These are phyloP conservation scores for Wickerhamomyces alni DNA, from an alignment of 805 yeast genomes.

Conservation along the genomic window DNA sequence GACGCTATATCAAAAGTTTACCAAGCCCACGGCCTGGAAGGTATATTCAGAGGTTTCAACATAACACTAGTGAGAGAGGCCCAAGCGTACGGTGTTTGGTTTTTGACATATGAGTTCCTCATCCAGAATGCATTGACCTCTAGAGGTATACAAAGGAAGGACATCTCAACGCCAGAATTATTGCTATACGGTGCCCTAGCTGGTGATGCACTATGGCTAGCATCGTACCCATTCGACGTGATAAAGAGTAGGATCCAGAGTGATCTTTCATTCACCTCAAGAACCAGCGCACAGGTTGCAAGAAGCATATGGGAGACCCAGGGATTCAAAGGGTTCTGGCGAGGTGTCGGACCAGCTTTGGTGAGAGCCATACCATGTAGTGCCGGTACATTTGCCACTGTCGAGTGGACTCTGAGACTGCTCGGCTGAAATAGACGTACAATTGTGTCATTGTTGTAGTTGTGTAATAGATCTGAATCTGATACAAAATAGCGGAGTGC, in stretches of 20 bases:
- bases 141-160: slow-evolving; percentile 41
- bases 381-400: slow-evolving; percentile 75
- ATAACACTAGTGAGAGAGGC: slow-evolving; percentile 84
- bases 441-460: no score
- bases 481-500: no score
- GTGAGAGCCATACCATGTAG: slow-evolving; percentile 59
- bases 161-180: slow-evolving; percentile 81
- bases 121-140: slow-evolving; percentile 41
- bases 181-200: slow-evolving; percentile 86
- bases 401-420: slow-evolving; percentile 55
- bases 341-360: slow-evolving; percentile 54
- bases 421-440: slow-evolving; percentile 8
- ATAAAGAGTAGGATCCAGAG: slow-evolving; percentile 84
- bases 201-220: slow-evolving; percentile 83
- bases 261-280: slow-evolving; percentile 37
- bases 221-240: slow-evolving; percentile 85
- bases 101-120: slow-evolving; percentile 84
- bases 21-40: slow-evolving; percentile 65
- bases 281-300: slow-evolving; percentile 34
- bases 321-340: slow-evolving; percentile 53
- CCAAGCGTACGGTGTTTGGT: slow-evolving; percentile 85
- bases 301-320: slow-evolving; percentile 23
- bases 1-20: slow-evolving; percentile 81
- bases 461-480: no score
- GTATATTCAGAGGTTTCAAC: slow-evolving; percentile 78